Base-by-base conservation (phyloP, 108 stramenopile genomes). In the Skeletonema menzelii region DNA sequence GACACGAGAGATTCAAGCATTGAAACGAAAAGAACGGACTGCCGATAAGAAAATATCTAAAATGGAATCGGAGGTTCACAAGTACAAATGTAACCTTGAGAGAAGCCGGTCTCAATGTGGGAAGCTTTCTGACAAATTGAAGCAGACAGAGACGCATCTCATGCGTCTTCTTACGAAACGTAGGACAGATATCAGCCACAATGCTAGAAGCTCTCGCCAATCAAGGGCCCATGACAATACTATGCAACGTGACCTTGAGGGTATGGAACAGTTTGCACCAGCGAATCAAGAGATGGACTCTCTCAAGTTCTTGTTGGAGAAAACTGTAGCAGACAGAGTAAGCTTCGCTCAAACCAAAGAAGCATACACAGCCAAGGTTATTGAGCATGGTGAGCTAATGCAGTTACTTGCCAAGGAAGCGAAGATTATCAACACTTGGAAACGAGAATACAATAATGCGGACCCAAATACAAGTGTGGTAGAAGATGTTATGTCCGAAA, bases 141-240 rank as follows among this genome's bases (percentile, higher is more conserved):
- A 95, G 65, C 82, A 91, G 67, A 95, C 94, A 1, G 91, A 93
- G 57, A 27, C 75, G 24, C 92, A 92, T 71, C 72, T 95, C 60
- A 86, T 89, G 84, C 77, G 84, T 58, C 80, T 95, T n/a, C 74
- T 93, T 11, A 67, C 90, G 1, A 79, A 86, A 65, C 78, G 92
- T 46, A 87, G 87, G 55, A 70, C 78, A 20, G 87, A 91, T 31
- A 37, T 69, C 20, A 59, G 27, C 40, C 62, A 53, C 28, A 63
- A 76, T 47, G 44, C 38, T 24, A 71, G 47, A 10, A 31, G 37
- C 32, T 17, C 58, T 22, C 67, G 65, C 35, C 67, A 63, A 69
- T 57, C 28, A 44, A 75, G 49, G 46, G 19, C 15, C 37, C 5
- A 15, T 31, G 31, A 11, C 22, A 15, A 15, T 19, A 5, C 15